Conservation (phyloP, 225 moss, liverwort and hornwort genomes). For the Neckera pumila region DNA sequence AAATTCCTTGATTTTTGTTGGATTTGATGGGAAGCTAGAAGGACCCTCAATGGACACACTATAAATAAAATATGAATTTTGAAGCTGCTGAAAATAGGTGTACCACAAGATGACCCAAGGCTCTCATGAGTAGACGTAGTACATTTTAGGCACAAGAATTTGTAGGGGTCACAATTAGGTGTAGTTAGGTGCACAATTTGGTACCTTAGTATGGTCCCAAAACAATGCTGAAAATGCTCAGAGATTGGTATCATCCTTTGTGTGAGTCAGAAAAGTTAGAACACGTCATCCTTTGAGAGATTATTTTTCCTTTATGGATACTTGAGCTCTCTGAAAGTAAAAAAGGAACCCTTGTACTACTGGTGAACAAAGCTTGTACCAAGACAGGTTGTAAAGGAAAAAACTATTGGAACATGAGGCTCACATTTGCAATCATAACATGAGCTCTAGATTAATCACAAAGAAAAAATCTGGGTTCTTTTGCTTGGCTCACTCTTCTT, state of each 20-base stretch:
- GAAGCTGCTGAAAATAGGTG: not conserved
- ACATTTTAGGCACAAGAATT: not conserved
- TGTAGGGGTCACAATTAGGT: not conserved
- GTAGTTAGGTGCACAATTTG: no score
- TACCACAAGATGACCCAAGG: no score
- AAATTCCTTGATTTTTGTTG: not conserved
- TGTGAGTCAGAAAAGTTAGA: not conserved
- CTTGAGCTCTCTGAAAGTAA: not conserved
- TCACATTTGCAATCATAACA: not conserved
- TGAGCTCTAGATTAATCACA: not conserved
- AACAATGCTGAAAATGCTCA: not conserved
- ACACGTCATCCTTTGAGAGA: not conserved
- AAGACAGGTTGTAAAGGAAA: not conserved
- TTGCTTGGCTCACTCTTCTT: not conserved
- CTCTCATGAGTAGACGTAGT: not conserved
- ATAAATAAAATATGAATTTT: not conserved
- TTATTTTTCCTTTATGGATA: not conserved
- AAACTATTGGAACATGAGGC: not conserved
- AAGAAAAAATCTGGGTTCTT: accelerated
- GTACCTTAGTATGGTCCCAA: not conserved
- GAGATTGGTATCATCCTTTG: not conserved
- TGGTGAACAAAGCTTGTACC: not conserved
- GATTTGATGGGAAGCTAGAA: not conserved
- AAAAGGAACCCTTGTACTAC: not conserved
- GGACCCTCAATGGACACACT: no score